Evolutionary conservation across 768 basidiomycete genomes (phyloP), one percentile per base, ranked within the genome.

Genomic region (Boletus sp.): DNA sequence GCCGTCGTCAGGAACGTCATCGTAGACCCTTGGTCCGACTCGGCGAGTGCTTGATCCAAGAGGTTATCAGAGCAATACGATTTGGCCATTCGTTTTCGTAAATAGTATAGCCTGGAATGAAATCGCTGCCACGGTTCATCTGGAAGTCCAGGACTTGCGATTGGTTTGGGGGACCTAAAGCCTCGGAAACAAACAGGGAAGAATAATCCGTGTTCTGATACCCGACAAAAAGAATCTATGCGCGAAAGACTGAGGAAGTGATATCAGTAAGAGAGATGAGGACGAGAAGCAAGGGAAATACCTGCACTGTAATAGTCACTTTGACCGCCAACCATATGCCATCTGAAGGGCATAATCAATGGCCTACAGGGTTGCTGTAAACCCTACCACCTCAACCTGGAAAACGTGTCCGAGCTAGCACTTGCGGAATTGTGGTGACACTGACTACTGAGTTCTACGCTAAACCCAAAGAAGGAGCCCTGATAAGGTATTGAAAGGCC

Each of bases 371-470:
- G 77, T 75, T 0, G 76, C 83, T 3, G 72, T 75, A 54, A 80
- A 87, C 60, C 60, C 77, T 67, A 74, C 90, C 79, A 73, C 84
- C 67, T 69, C 85, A 75, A 49, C 77, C 75, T 13, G 71, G 65
- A 63, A 77, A 80, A 17, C 77, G 10, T 25, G 15, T 46, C n/a
- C 13, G 17, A 49, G 9, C 47, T 21, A 15, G 8, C 32, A 51
- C 50, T 46, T 34, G 47, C 50, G 23, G 13, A 47, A 8, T 72
- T 83, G 81, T 81, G 7, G 83, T 77, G 8, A 90, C 83, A 38
- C 87, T 88, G 75, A 88, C 78, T 69, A 38, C 87, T 88, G 75
- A 88, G 78, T 69, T 91, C 88, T 37, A 91, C 78, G 4, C 84
- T 87, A 64, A 90, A 89, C 4, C 87, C 88, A 51, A 83, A 77